Evolutionary conservation across 1,284 basidiomycete species (phyloP), one percentile per base, ranked within the genome.

Genomic region (Apiotrichum akiyoshidainum): DNA sequence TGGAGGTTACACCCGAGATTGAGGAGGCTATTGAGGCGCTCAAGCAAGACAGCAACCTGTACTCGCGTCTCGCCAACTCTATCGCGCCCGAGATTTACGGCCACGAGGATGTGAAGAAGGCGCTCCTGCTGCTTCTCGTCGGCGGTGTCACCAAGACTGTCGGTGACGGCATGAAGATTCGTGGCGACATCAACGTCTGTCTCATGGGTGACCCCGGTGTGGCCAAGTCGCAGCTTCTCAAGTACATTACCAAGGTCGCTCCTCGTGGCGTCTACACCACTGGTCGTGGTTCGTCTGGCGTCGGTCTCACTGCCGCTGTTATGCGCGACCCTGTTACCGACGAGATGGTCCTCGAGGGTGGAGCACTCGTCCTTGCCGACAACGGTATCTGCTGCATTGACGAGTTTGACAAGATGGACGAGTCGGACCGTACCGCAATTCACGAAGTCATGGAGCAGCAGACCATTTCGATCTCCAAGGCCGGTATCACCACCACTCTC

Each of bases 381-480:
- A 99, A 99, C 68, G 96, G 96, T 37, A 99, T 99, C 71, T 97
- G 94, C 80, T 99, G 95, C 78, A 99, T 99, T 67, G 96, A 99
- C 72, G 96, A 99, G 75, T 99, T 99, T 75, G 96, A 99, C 81
- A 99, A 99, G 80, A 99, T 99, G 96, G 96, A 99, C 67, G 96
- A 99, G 78, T 79, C 90, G 2, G 96, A 99, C 77, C 85, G 96
- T 62, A 99, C 96, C 0, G 92, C 96, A 14, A 99, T 99, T 64
- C 96, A 99, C 81, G 96, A 99, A 83, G 96, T 99, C 57, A 99
- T 99, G 96, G 95, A 99, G 78, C 95, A 99, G 74, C 95, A 99
- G 79, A 99, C 96, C 2, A 99, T 99, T 64, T 97, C 92, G 3
- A 99, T 99, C 67, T 94, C 93, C 46, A 99, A 99, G 80, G 96